A percentile compares a stretch with the other conserved stretches of the same genome.
Conservation (phyloP, 2,329 filamentous ascomycete genomes). For the Apiospora sp. region DNA sequence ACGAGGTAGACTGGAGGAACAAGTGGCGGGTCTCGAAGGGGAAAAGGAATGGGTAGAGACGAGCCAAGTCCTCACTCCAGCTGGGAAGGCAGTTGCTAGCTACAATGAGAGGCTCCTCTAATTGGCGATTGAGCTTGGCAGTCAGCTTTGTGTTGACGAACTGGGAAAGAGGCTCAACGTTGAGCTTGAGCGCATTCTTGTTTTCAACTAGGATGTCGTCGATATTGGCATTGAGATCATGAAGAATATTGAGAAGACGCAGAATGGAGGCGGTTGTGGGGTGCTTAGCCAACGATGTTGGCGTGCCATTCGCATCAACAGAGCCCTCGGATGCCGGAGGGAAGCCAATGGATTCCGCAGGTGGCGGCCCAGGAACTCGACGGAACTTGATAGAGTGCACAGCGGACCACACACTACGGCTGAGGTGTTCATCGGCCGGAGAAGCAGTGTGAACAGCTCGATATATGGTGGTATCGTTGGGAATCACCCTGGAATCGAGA, state of each 20-base stretch:
- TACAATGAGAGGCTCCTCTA: conserved; percentile 96
- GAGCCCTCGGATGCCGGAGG: conserved; percentile 57
- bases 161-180: conserved; percentile 84
- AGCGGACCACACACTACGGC: conserved; percentile 86
- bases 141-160: conserved; percentile 99
- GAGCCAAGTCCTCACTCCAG: conserved; percentile 95
- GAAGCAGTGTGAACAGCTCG: conserved; percentile 81
- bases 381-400: conserved; percentile 93
- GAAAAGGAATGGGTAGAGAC: conserved; percentile 95
- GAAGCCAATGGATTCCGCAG: conserved; percentile 73
- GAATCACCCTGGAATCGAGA: conserved; percentile 81
- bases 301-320: conserved; percentile 66
- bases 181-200: conserved; percentile 73
- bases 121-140: conserved; percentile 93
- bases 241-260: conserved; percentile 85
- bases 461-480: conserved; percentile 95
- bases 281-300: conserved; percentile 82
- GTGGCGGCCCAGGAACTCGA: conserved; percentile 82
- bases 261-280: conserved; percentile 88
- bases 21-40: conserved; percentile 97
- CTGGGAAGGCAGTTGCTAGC: conserved; percentile 94
- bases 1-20: conserved; percentile 97
- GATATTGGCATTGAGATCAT: conserved; percentile 90
- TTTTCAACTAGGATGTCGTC: conserved; percentile 88
- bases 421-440: conserved; percentile 67